Percentiles rank a stretch among this genome's conserved stretches.
Conservation (phyloP, 2,329 filamentous ascomycete species). For the Coniella vitis region DNA sequence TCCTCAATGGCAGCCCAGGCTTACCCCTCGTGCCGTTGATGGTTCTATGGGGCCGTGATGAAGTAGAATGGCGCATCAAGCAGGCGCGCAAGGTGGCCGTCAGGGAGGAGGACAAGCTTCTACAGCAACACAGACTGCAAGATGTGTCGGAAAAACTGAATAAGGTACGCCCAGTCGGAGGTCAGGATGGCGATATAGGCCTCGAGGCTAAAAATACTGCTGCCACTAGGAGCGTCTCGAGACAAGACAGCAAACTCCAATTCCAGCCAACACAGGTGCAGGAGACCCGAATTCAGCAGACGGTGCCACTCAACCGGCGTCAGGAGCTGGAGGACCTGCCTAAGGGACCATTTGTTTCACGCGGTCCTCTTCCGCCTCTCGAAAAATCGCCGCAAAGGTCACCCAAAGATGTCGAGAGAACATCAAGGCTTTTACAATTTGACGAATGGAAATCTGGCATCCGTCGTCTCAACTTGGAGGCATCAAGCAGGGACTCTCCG, state of each 20-base stretch:
- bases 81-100: conserved; percentile 1
- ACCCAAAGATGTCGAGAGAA: not conserved
- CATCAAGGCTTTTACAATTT: not conserved
- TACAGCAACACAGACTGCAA: not conserved
- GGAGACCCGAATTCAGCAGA: not conserved
- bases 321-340: not conserved
- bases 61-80: conserved; percentile 22
- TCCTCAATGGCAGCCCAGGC: conserved; percentile 22
- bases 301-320: no score
- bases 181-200: not conserved
- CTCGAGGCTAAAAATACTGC: not conserved
- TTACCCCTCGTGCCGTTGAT: conserved; percentile 21
- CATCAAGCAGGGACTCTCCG: not conserved
- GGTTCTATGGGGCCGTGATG: conserved; percentile 24
- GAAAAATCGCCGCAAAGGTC: not conserved
- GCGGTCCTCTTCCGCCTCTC: not conserved
- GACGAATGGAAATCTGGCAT: conserved; percentile 1
- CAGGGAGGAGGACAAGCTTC: not conserved
- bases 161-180: not conserved
- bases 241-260: not conserved
- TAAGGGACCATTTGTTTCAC: conserved; percentile 6
- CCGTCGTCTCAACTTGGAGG: not conserved
- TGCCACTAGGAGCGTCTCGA: not conserved
- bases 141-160: not conserved
- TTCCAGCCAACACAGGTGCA: not conserved